Base-by-base conservation (phyloP, 768 basidiomycete species). In the Mrakia frigida region DNA sequence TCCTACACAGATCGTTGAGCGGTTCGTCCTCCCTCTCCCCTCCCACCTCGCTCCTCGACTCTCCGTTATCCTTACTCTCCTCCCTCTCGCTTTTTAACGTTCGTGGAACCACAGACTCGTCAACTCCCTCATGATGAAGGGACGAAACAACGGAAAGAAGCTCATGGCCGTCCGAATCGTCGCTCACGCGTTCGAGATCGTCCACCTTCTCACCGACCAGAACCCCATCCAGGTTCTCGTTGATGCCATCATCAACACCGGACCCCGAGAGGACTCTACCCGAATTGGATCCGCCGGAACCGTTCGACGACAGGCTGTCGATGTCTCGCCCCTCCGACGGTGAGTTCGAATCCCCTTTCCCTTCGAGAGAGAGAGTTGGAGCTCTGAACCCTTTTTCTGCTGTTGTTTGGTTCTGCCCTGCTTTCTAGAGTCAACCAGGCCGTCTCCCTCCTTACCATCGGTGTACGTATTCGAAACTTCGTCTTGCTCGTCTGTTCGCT, bases 111-210 rank as follows among this genome's bases (percentile, higher is more conserved):
- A 99, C 87, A 93, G 97, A 84, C 88, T 99, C 83, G 97, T 98
- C 80, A 33, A 78, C 80, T 96, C 94, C 85, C 86, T 99, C 84
- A 99, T 99, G 97, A 99, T 99, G 97, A 97, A 98, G 87, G 97
- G 97, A 78, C 94, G 97, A 86, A 99, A 98, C 90, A 98, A 95
- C 87, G 97, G 97, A 84, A 98, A 98, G 88, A 98, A 98, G 87
- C 90, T 98, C 84, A 86, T 99, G 85, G 91, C 97, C 82, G 93
- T 99, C 85, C 94, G 97, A 86, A 99, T 99, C 82, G 97, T 99
- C 82, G 92, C 94, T 77, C 97, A 99, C 85, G 92, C 97, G 50
- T 99, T 99, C 84, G 97, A 99, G 87, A 95, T 99, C 85, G 95
- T 98, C 87, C 92, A 98, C 88, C 94, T 99, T 85, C 92, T 99